Conservation (phyloP, 129 eudicot genomes). For the Tagetes erecta region DNA sequence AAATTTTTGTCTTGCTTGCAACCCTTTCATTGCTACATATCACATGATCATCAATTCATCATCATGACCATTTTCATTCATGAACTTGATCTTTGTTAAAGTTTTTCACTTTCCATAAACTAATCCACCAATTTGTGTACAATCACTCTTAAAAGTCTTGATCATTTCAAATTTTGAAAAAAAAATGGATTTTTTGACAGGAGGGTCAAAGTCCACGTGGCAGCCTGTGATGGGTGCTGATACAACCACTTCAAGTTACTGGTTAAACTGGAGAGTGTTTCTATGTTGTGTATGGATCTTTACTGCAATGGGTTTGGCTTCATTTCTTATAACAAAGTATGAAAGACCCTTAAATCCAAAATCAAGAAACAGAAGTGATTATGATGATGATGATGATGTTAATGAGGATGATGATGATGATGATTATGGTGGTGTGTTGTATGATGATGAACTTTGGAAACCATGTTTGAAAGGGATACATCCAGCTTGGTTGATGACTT, state of each 20-base stretch:
- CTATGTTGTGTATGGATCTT: constrained; percentile 63
- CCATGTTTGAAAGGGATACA: constrained; percentile 84
- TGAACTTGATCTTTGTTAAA: constrained; percentile 27
- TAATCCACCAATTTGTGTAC: not conserved
- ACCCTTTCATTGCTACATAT: constrained; percentile 32
- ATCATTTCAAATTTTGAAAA: not conserved
- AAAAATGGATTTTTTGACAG: constrained; percentile 69
- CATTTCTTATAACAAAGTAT: constrained; percentile 59
- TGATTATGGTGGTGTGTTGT: constrained; percentile 60
- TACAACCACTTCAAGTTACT: constrained; percentile 69
- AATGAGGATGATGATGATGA: constrained; percentile 34
- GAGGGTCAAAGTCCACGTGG: constrained; percentile 75
- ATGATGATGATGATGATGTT: constrained; percentile 6
- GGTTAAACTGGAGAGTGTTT: constrained; percentile 91
- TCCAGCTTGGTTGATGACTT: constrained; percentile 85
- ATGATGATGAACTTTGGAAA: constrained; percentile 88
- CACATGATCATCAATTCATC: constrained; percentile 6
- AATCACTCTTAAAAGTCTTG: constrained; percentile 11
- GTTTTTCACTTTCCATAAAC: not conserved
- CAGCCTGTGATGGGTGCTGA: constrained; percentile 73
- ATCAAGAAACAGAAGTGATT: constrained; percentile 29
- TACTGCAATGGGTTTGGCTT: constrained; percentile 57
- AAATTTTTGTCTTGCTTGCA: constrained; percentile 32
- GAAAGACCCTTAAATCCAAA: constrained; percentile 49
- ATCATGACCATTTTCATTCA: constrained; percentile 18